Evolutionary conservation across 2,329 filamentous ascomycete genomes (phyloP).

Genomic region (Paracamarosporium sp.): DNA sequence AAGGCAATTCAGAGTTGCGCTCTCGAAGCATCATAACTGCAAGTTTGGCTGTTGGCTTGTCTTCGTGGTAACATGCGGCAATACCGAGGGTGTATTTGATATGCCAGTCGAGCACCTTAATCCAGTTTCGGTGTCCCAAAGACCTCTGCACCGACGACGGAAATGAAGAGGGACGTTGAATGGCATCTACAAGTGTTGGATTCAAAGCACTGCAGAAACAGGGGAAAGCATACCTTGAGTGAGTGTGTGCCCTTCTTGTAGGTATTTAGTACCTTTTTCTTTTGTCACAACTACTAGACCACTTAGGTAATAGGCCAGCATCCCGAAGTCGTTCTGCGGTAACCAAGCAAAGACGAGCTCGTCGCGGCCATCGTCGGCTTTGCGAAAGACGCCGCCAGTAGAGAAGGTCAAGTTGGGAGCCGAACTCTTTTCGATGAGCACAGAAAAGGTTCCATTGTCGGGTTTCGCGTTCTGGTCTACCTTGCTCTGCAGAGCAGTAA

Average conservation of each 20-base stretch:
- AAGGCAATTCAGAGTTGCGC: conserved; percentile 49
- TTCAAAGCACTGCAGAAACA: background rate
- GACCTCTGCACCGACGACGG: conserved; percentile 30
- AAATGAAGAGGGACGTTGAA: conserved; percentile 25
- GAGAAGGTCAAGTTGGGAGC: conserved; percentile 45
- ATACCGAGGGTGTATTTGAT: conserved; percentile 75
- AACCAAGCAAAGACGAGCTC: conserved; percentile 66
- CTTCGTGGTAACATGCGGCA: conserved; percentile 71
- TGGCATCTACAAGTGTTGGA: conserved; percentile 17
- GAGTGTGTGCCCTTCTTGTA: conserved; percentile 64
- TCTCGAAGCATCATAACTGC: conserved; percentile 28
- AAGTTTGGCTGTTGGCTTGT: conserved; percentile 63
- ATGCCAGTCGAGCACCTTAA: conserved; percentile 70
- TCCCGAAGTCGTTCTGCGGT: conserved; percentile 64
- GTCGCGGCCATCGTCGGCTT: conserved; percentile 44
- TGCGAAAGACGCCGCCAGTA: conserved; percentile 54
- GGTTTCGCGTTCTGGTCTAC: conserved; percentile 44
- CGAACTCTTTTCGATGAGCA: conserved; percentile 48
- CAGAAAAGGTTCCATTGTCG: conserved; percentile 47
- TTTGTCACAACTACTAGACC: conserved; percentile 63
- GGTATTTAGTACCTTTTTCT: conserved; percentile 62
- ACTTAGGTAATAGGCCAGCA: conserved; percentile 65
- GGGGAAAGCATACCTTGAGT: conserved; percentile 48
- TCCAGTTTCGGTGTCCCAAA: conserved; percentile 64
- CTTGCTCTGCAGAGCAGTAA: conserved; percentile 66